Conservation (phyloP, 108 stramenopile species). For the Thalassiosira profunda region DNA sequence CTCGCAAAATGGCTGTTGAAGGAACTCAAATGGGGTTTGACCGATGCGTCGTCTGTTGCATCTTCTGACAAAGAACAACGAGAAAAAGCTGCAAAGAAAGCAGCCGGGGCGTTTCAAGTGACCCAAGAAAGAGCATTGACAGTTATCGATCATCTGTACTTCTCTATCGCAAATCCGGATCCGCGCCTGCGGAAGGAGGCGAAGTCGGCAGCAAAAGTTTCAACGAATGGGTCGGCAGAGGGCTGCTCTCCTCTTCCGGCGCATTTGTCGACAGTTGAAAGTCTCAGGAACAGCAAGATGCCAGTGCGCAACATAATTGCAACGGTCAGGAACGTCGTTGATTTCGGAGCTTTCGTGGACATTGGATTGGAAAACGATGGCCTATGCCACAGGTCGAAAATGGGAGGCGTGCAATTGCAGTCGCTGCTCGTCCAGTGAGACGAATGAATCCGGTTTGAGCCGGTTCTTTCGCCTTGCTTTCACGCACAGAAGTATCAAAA, state of each 20-base stretch:
- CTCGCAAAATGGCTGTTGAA: conserved; percentile 59
- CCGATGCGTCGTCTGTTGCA: conserved; percentile 16
- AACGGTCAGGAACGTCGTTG: conserved; percentile 61
- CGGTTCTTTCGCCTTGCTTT: too few relatives aligned
- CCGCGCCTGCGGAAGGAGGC: conserved; percentile 31
- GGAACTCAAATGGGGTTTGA: conserved; percentile 42
- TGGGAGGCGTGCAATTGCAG: conserved; percentile 38
- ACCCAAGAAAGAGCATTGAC: conserved; percentile 40
- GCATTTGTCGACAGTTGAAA: not conserved
- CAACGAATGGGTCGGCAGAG: not conserved
- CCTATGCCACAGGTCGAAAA: conserved; percentile 56
- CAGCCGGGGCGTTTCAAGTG: conserved; percentile 35
- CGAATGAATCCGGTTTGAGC: too few relatives aligned
- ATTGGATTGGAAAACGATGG: conserved; percentile 61
- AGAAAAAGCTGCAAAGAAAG: conserved; percentile 33
- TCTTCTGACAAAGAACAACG: too few relatives aligned
- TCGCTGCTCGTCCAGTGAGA: too few relatives aligned
- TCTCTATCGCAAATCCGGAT: conserved; percentile 60
- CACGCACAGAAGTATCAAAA: too few relatives aligned
- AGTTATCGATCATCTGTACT: conserved; percentile 52
- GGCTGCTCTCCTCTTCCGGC: conserved; percentile 27
- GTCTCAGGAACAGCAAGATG: conserved; percentile 19
- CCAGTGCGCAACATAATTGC: conserved; percentile 57
- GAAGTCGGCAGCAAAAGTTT: not conserved
- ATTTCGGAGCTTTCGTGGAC: conserved; percentile 76